A percentile compares a stretch with the other conserved stretches of the same genome.
These are phyloP conservation scores for Beauveria sp. DNA, from an alignment of 2,329 filamentous ascomycete species.

Conservation along the genomic window DNA sequence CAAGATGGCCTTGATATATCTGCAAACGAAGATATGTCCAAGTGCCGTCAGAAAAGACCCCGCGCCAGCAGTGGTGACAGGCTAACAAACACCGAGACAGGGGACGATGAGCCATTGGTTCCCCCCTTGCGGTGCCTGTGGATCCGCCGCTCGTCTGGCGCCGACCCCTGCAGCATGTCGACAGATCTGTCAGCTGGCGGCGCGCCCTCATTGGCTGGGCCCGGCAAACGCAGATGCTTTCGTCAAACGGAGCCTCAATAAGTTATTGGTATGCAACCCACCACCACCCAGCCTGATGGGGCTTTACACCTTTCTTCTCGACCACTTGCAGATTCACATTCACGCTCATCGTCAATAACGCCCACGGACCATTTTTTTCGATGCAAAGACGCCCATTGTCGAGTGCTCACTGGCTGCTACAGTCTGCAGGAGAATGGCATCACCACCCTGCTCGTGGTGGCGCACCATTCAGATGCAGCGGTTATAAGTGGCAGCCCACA, in stretches of 20 bases:
- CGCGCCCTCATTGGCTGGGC: neutral
- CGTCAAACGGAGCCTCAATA: neutral
- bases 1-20: too few relatives aligned
- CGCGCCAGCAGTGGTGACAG: too few relatives aligned
- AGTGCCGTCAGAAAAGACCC: too few relatives aligned
- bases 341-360: neutral
- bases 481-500: neutral
- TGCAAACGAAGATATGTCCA: too few relatives aligned
- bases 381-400: neutral
- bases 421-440: neutral
- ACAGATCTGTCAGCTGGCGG: neutral
- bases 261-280: neutral
- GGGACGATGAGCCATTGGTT: neutral
- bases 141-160: neutral
- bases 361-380: neutral
- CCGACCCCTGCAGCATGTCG: neutral
- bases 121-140: neutral
- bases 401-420: neutral
- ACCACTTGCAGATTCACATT: neutral
- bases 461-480: neutral
- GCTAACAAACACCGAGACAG: neutral
- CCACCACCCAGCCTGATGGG: neutral
- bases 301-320: neutral
- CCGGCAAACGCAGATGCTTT: neutral
- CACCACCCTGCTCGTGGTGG: neutral